Evolutionary conservation across 495 filamentous ascomycete species (phyloP).

Genomic region (Tuber calosporum): DNA sequence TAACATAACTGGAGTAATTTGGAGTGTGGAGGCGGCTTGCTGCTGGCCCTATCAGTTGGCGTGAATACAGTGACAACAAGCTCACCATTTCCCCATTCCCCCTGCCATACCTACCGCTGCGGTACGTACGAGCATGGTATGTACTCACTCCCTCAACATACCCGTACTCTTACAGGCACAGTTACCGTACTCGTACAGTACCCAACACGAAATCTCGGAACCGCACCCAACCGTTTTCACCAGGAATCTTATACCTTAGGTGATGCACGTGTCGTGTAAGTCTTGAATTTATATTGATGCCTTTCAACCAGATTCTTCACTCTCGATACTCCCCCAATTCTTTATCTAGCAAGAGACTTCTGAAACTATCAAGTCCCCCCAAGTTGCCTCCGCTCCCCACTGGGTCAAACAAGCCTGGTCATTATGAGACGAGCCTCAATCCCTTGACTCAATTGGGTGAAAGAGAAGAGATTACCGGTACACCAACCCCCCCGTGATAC

Average conservation of each 20-base stretch:
- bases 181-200: not conserved
- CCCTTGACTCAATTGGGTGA: conserved; percentile 21
- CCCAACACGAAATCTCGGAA: not conserved
- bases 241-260: no score
- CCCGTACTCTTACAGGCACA: not conserved
- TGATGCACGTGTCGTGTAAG: no score
- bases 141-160: not conserved
- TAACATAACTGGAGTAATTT: not conserved
- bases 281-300: no score
- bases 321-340: not conserved
- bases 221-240: not conserved
- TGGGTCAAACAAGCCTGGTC: conserved; percentile 11
- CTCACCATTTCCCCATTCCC: not conserved
- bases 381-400: not conserved
- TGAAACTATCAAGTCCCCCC: conserved; percentile 1
- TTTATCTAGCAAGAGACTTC: conserved; percentile 3
- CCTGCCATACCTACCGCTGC: not conserved
- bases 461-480: not conserved
- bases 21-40: not conserved
- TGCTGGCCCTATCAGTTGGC: not conserved
- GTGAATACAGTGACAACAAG: not conserved
- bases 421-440: conserved; percentile 30
- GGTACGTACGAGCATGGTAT: not conserved
- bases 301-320: not conserved
- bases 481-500: not conserved